phyloP scores from a whole-genome alignment of 345 rosid genomes.

The Lepidium africanum region DNA sequence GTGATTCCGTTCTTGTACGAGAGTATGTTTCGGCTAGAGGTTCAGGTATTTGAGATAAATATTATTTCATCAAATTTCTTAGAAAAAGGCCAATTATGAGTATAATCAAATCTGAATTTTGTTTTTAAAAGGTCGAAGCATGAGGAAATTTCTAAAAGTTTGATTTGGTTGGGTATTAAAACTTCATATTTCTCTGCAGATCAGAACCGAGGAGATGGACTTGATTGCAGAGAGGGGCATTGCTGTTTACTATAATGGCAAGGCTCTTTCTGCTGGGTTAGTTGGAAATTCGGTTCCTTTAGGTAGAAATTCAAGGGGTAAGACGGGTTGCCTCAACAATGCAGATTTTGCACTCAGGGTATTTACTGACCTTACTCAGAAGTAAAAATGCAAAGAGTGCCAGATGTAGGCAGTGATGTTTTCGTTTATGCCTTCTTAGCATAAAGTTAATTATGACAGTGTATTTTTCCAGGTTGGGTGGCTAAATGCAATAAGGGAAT shows the following conservation, averaged over 20 bases:
- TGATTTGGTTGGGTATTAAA: conserved; percentile 1
- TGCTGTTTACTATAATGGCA: conserved; percentile 97
- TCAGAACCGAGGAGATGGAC: conserved; percentile 98
- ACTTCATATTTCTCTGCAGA: conserved; percentile 40
- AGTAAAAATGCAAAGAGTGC: conserved; percentile 4
- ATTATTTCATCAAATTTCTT: background rate
- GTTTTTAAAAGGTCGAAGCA: background rate
- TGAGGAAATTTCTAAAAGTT: background rate
- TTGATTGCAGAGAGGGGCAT: conserved; percentile 96
- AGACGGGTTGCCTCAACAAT: conserved; percentile 74
- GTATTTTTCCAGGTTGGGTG: conserved; percentile 70
- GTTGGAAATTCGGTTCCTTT: conserved; percentile 62
- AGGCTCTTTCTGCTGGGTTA: conserved; percentile 59
- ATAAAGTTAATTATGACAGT: conserved; percentile 25
- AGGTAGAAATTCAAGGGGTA: conserved; percentile 68
- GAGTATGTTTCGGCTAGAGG: conserved; percentile 83
- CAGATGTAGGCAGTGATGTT: conserved; percentile 4
- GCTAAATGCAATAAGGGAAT: conserved; percentile 98
- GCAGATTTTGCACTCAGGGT: conserved; percentile 96
- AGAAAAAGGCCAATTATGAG: background rate
- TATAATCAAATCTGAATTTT: background rate
- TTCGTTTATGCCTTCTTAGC: background rate
- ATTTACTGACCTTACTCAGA: conserved; percentile 10
- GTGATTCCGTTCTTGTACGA: conserved; percentile 87
- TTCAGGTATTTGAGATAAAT: conserved; percentile 50